phyloP scores from a whole-genome alignment of 305 asterid species.

The Salvia sclarea region DNA sequence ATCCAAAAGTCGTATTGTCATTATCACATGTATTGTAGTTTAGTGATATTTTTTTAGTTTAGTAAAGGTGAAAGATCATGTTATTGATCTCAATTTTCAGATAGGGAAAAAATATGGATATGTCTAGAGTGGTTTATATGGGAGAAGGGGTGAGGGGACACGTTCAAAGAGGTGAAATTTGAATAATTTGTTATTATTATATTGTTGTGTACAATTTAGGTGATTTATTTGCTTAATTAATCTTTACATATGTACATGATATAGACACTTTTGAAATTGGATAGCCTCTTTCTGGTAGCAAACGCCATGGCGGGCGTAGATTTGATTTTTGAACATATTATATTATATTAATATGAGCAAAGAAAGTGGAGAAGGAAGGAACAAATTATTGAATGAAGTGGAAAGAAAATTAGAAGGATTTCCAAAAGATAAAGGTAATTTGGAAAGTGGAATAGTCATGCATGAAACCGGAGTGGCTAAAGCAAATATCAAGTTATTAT shows the following conservation, averaged over 20 bases:
- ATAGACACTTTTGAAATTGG: background rate
- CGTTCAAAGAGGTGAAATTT: background rate
- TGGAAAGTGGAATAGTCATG: conserved; percentile 20
- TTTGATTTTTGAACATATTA: too few relatives aligned
- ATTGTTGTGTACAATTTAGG: background rate
- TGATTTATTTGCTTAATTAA: background rate
- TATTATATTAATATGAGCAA: background rate
- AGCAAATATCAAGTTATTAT: conserved; percentile 18
- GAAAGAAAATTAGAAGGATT: background rate
- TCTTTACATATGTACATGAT: background rate
- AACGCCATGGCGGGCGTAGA: conserved; percentile 9
- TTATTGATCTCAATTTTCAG: too few relatives aligned
- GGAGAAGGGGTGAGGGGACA: background rate
- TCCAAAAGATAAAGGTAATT: background rate
- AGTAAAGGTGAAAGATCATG: background rate
- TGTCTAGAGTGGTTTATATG: too few relatives aligned
- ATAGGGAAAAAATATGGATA: too few relatives aligned
- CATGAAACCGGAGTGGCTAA: conserved; percentile 22
- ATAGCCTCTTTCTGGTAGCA: background rate
- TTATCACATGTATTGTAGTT: too few relatives aligned
- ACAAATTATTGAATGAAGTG: background rate
- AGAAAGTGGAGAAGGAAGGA: background rate
- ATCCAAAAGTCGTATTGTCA: too few relatives aligned
- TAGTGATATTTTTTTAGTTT: too few relatives aligned
- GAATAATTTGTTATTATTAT: too few relatives aligned